Evolutionary conservation across 192 early-diverging fungal genomes (phyloP), one percentile per base, ranked within the genome.

Genomic region (Borealophlyctis nickersoniae): DNA sequence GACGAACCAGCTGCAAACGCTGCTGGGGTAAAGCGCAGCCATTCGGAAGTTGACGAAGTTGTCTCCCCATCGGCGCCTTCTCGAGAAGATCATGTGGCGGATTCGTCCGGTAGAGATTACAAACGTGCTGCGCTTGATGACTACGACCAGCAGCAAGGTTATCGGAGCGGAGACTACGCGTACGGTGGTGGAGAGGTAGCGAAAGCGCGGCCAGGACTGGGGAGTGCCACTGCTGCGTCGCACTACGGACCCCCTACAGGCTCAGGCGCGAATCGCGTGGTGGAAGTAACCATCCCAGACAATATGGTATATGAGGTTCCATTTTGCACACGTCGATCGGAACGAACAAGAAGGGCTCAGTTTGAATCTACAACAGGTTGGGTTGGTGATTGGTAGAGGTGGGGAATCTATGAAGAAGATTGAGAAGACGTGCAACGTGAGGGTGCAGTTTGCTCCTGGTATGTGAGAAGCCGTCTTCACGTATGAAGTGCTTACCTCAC

Each of bases 361-460:
- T 48, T n/a, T 9, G 39, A 9, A 13, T n/a, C n/a, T n/a, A n/a
- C n/a, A n/a, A 70, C 33, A 82, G 56, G 88, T 92, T 9, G 92
- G 92, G 2, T 65, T 91, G 45, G 80, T 94, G 31, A 94, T 94
- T 71, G 92, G 92, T 9, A 76, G 85, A 22, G 78, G 77, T 27
- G 92, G 92, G 3, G 89, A 88, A 49, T 90, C 88, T 74, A 66
- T 94, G 62, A 86, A 89, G 69, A 70, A 80, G 39, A 88, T 94
- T 58, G 89, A 93, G 71, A 78, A 82, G 53, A 73, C 75, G 23
- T 86, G 85, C 26, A 88, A 88, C 26, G 86, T 86, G 48, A 76
- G 80, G 32, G 81, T 94, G 4, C 90, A 92, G 75, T 81, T 93
- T 62, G 76, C 79, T 4, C 73, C 78, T 24, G 62, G 71, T 69